Conservation (phyloP, 371 early-diverging fungal species). For the Mucor indicus region DNA sequence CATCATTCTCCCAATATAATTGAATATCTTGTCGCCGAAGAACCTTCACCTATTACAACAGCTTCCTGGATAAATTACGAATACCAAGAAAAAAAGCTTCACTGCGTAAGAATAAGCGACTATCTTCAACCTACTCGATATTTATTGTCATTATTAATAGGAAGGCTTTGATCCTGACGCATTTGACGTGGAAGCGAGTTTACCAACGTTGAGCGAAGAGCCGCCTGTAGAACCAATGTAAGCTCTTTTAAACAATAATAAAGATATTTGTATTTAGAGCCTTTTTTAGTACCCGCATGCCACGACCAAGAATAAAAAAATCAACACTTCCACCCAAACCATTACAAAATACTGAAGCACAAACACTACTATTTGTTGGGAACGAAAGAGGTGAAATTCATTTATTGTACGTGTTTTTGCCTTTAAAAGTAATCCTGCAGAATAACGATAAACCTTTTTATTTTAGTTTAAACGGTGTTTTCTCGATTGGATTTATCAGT, state of each 20-base stretch:
- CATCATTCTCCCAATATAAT: constrained; percentile 3
- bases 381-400: constrained; percentile 10
- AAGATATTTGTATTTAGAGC: no score
- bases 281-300: constrained; percentile 4
- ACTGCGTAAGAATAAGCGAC: no score
- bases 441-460: neutral
- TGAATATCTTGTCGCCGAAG: constrained; percentile 6
- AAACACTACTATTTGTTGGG: constrained; percentile 15
- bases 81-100: constrained; percentile 4
- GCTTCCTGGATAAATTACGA: constrained; percentile 16
- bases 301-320: neutral
- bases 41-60: neutral
- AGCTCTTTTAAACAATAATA: neutral
- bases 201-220: constrained; percentile 10
- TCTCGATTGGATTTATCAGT: constrained; percentile 9
- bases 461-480: constrained; percentile 20
- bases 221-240: constrained; percentile 16
- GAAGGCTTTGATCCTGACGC: constrained; percentile 17
- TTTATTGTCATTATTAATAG: constrained; percentile 1
- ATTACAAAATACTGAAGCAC: constrained; percentile 1
- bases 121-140: no score
- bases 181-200: constrained; percentile 10
- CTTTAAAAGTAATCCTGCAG: no score
- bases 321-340: constrained; percentile 9
- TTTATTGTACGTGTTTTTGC: constrained; percentile 18